Percentiles rank a stretch among this genome's conserved stretches.
Conservation (phyloP, 2,329 filamentous ascomycete species). For the Leptographium galeiforme region DNA sequence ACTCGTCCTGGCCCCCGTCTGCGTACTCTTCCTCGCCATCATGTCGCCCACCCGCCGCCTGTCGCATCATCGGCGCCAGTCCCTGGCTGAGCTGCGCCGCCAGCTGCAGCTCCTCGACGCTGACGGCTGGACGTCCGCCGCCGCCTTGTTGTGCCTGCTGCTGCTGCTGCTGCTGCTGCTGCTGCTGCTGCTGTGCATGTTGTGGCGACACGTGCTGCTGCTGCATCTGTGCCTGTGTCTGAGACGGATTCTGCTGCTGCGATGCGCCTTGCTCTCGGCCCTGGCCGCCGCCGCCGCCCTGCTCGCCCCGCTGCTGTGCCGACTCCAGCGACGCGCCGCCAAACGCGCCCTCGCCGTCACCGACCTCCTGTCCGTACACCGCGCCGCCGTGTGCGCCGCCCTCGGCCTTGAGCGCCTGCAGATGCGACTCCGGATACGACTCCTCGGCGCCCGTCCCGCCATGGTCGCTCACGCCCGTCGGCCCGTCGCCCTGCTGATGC, state of each 20-base stretch:
- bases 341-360: constrained; percentile 1
- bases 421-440: constrained; percentile 11
- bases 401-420: constrained; percentile 10
- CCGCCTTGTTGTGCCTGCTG: constrained; percentile 24
- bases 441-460: not conserved
- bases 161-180: constrained; percentile 22
- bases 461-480: too few relatives aligned
- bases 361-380: not conserved
- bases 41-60: constrained; percentile 24
- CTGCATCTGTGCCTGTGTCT: constrained; percentile 5
- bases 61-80: constrained; percentile 36
- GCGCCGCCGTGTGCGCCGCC: not conserved
- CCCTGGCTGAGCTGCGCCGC: constrained; percentile 44
- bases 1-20: not conserved
- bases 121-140: constrained; percentile 22
- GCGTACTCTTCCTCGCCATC: constrained; percentile 10
- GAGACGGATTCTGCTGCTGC: constrained; percentile 15
- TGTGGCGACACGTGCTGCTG: not conserved
- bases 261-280: constrained; percentile 6
- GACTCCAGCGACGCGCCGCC: constrained; percentile 2
- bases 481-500: too few relatives aligned
- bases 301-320: constrained; percentile 3
- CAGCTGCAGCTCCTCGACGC: constrained; percentile 42
- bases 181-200: constrained; percentile 3
- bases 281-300: not conserved